Conservation (phyloP, 768 basidiomycete species). For the Lentinula detonsa region DNA sequence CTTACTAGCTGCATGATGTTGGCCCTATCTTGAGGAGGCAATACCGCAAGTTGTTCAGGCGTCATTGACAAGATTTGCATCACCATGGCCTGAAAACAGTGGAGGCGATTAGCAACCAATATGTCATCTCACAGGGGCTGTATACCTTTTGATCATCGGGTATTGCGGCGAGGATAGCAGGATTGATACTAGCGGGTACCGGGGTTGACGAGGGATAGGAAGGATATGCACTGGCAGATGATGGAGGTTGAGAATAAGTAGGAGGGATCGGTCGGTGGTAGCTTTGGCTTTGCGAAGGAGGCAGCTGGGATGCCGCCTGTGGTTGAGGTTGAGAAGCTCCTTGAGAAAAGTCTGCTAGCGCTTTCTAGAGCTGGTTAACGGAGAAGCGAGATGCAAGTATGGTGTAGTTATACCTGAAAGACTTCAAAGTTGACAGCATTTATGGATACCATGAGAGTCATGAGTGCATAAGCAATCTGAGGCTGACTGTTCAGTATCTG, state of each 20-base stretch:
- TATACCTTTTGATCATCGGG: conserved; percentile 25
- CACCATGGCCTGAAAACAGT: conserved; percentile 51
- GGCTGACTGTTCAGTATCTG: conserved; percentile 68
- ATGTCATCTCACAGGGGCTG: background rate
- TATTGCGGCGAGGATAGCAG: conserved; percentile 51
- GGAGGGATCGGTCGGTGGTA: conserved; percentile 10
- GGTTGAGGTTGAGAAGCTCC: background rate
- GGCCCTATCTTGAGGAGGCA: conserved; percentile 68
- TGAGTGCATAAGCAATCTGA: conserved; percentile 71
- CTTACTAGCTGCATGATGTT: conserved; percentile 77
- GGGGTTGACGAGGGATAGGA: conserved; percentile 23
- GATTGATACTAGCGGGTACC: conserved; percentile 23
- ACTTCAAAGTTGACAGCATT: conserved; percentile 71
- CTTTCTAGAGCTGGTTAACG: conserved; percentile 39
- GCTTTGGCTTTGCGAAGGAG: conserved; percentile 18
- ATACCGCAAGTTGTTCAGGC: conserved; percentile 71
- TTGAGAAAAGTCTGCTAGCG: conserved; percentile 42
- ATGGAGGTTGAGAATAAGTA: conserved; percentile 17
- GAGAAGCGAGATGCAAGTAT: background rate
- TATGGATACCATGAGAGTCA: conserved; percentile 73
- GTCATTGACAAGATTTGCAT: conserved; percentile 79
- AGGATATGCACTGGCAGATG: conserved; percentile 13
- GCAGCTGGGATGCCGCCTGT: background rate
- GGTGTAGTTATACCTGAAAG: conserved; percentile 48
- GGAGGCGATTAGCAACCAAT: conserved; percentile 10